A percentile compares a stretch with the other conserved stretches of the same genome.
Evolutionary conservation across 2,329 filamentous ascomycete genomes (phyloP).

Genomic region (Colletotrichum tropicale): DNA sequence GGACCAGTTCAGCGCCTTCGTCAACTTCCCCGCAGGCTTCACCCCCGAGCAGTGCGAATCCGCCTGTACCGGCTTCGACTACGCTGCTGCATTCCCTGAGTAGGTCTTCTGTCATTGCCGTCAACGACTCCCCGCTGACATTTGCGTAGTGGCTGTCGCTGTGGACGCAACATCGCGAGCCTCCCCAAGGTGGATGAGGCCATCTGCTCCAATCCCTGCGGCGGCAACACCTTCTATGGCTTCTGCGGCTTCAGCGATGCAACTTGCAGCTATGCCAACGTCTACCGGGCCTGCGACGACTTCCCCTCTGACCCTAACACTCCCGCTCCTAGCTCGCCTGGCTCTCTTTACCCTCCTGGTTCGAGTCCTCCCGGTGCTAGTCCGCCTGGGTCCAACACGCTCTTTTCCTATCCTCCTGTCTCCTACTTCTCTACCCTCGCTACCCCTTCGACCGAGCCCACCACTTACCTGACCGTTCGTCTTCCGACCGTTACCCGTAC

Average conservation of each 20-base stretch:
- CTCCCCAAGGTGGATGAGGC: background rate
- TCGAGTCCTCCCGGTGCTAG: background rate
- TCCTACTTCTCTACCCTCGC: background rate
- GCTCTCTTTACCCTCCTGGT: background rate
- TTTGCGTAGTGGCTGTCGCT: constrained; percentile 5
- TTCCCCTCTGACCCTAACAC: background rate
- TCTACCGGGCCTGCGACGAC: constrained; percentile 8
- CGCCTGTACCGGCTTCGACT: constrained; percentile 7
- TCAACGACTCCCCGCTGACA: background rate
- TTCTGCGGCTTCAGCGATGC: constrained; percentile 2
- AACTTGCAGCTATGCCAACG: constrained; percentile 3
- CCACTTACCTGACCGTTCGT: background rate
- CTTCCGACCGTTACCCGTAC: constrained; percentile 16
- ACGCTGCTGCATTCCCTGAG: constrained; percentile 12
- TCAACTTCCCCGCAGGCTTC: background rate
- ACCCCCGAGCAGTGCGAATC: constrained; percentile 18
- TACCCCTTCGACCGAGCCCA: background rate
- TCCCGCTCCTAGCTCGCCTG: background rate
- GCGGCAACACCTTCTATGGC: background rate
- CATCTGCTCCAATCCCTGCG: constrained; percentile 10
- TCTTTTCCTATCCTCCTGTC: background rate
- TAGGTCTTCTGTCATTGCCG: background rate
- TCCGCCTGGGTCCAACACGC: background rate
- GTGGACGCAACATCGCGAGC: constrained; percentile 3
- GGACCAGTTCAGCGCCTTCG: constrained; percentile 1